These are phyloP conservation scores for Phycomyces nitens DNA, from an alignment of 192 early-diverging fungal species.

Conservation along the genomic window DNA sequence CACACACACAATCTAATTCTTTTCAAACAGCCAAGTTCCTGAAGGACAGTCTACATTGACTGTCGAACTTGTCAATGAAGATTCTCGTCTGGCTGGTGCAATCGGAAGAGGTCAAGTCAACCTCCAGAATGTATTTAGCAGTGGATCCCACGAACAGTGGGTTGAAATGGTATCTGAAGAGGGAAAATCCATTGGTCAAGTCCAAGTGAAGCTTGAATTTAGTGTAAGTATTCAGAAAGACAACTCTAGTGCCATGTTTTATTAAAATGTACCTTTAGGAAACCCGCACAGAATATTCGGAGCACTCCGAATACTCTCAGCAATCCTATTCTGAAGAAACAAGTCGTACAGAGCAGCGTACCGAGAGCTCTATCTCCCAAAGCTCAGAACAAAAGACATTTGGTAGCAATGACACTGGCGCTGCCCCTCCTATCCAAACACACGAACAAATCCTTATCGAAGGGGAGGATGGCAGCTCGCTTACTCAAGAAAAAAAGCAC, in stretches of 20 bases:
- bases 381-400: too few relatives aligned
- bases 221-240: not conserved
- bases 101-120: constrained; percentile 17
- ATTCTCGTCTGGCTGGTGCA: constrained; percentile 12
- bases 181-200: constrained; percentile 8
- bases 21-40: constrained; percentile 17
- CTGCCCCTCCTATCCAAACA: constrained; percentile 6
- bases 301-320: not conserved
- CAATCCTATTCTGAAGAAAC: not conserved
- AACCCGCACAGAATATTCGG: too few relatives aligned
- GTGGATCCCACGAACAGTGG: constrained; percentile 9
- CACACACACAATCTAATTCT: not conserved
- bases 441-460: too few relatives aligned
- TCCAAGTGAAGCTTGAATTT: constrained; percentile 8
- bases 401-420: not conserved
- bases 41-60: constrained; percentile 16
- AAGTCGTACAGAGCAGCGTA: not conserved
- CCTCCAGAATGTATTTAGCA: not conserved
- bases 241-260: too few relatives aligned
- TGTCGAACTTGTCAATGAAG: constrained; percentile 34
- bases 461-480: too few relatives aligned
- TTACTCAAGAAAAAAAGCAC: too few relatives aligned
- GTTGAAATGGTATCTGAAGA: not conserved
- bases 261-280: too few relatives aligned
- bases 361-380: too few relatives aligned